These are phyloP conservation scores for Fusarium camptoceras DNA, from an alignment of 2,329 filamentous ascomycete species.

Conservation along the genomic window DNA sequence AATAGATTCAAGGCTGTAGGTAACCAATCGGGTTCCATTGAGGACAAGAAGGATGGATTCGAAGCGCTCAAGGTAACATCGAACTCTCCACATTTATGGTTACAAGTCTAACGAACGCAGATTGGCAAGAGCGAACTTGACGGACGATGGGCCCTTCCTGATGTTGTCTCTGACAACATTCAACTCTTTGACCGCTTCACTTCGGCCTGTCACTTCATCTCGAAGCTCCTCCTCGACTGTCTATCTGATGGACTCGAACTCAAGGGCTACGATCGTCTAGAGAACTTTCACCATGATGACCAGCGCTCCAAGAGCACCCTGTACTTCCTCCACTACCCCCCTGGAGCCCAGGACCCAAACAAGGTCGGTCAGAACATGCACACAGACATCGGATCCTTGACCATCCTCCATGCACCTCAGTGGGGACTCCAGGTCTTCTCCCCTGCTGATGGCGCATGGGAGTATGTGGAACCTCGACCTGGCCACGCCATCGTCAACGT, in stretches of 20 bases:
- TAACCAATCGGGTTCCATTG: constrained; percentile 14
- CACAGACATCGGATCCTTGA: constrained; percentile 21
- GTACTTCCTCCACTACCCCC: constrained; percentile 23
- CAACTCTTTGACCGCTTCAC: constrained; percentile 12
- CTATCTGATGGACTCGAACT: constrained; percentile 8
- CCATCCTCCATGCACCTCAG: constrained; percentile 19
- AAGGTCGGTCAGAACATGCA: constrained; percentile 32
- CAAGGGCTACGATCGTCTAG: neutral
- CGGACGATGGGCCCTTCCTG: constrained; percentile 13
- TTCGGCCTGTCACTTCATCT: constrained; percentile 16
- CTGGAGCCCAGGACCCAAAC: neutral
- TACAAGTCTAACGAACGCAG: neutral
- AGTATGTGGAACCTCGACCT: constrained; percentile 7
- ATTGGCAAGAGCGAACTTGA: constrained; percentile 10
- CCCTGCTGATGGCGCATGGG: constrained; percentile 1
- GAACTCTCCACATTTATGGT: neutral
- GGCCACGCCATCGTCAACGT: constrained; percentile 12
- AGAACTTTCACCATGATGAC: constrained; percentile 18
- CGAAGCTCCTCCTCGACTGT: constrained; percentile 14
- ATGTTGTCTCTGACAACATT: constrained; percentile 11
- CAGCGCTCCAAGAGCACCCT: constrained; percentile 21
- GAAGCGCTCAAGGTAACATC: constrained; percentile 18
- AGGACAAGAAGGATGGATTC: constrained; percentile 8
- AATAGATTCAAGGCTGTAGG: constrained; percentile 18
- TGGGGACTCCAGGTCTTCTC: constrained; percentile 26